A percentile compares a stretch with the other conserved stretches of the same genome.
Evolutionary conservation across 2,329 filamentous ascomycete genomes (phyloP).

Genomic region (Fusarium sp.): DNA sequence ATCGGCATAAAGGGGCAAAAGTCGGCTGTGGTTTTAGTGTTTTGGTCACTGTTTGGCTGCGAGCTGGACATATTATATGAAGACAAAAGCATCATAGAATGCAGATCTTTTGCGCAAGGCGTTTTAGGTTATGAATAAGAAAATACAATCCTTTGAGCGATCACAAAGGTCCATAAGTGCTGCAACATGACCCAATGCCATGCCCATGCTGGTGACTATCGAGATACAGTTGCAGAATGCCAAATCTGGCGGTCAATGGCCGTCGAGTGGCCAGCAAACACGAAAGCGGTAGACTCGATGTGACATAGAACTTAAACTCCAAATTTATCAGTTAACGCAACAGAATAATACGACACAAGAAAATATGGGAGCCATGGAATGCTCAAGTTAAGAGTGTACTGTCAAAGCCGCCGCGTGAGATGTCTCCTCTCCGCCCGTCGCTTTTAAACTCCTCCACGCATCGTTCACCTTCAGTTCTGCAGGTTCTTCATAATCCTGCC

Average conservation of each 20-base stretch:
- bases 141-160: not conserved
- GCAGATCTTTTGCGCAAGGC: slow-evolving; percentile 25
- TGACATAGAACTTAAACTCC: slow-evolving; percentile 30
- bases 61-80: not conserved
- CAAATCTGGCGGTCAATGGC: not conserved
- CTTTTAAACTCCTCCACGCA: slow-evolving; percentile 26
- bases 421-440: slow-evolving; percentile 18
- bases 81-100: slow-evolving; percentile 1
- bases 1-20: not conserved
- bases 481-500: not conserved
- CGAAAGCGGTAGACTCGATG: not conserved
- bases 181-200: not conserved
- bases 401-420: slow-evolving; percentile 32
- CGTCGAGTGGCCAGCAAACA: not conserved
- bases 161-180: not conserved
- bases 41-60: not conserved
- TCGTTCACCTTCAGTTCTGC: not conserved
- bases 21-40: not conserved
- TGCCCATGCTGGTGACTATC: not conserved
- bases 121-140: slow-evolving; percentile 24
- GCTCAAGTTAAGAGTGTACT: slow-evolving; percentile 43
- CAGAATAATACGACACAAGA: slow-evolving; percentile 36
- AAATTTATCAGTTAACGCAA: slow-evolving; percentile 36
- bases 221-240: not conserved
- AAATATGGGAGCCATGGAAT: slow-evolving; percentile 34